phyloP scores from a whole-genome alignment of 768 basidiomycete genomes.

The Hygrocybe punicea region DNA sequence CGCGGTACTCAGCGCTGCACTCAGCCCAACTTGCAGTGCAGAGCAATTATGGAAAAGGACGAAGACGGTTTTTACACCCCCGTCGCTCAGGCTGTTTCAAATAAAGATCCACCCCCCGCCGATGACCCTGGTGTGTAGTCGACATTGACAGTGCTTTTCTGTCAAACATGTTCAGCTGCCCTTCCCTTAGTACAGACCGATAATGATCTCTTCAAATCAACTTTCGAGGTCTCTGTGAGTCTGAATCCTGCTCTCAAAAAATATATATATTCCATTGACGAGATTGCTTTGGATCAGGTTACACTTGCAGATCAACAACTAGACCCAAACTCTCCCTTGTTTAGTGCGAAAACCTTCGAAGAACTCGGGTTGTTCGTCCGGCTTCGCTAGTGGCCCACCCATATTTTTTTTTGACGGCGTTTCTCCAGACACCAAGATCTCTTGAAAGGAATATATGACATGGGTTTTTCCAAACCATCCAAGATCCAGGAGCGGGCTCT shows the following conservation, averaged over 20 bases:
- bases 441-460: conserved; percentile 88
- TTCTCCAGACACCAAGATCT: conserved; percentile 70
- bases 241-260: neutral
- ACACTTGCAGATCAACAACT: conserved; percentile 95
- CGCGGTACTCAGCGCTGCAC: no score
- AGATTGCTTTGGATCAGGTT: conserved; percentile 50
- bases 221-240: conserved; percentile 76
- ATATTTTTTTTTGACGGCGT: neutral
- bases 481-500: conserved; percentile 98
- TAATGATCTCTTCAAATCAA: conserved; percentile 70
- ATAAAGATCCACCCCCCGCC: neutral
- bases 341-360: conserved; percentile 90
- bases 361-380: conserved; percentile 84
- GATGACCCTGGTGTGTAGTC: conserved; percentile 2
- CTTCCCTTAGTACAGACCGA: conserved; percentile 19
- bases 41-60: conserved; percentile 60
- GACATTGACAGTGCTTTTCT: neutral
- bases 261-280: neutral
- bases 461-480: conserved; percentile 96
- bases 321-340: conserved; percentile 94
- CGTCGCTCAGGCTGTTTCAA: conserved; percentile 19
- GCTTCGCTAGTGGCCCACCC: neutral
- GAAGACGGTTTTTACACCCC: conserved; percentile 77
- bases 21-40: neutral
- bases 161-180: neutral